These are phyloP conservation scores for Craterostigma plantagineum DNA, from an alignment of 257 asterid species.

Conservation along the genomic window DNA sequence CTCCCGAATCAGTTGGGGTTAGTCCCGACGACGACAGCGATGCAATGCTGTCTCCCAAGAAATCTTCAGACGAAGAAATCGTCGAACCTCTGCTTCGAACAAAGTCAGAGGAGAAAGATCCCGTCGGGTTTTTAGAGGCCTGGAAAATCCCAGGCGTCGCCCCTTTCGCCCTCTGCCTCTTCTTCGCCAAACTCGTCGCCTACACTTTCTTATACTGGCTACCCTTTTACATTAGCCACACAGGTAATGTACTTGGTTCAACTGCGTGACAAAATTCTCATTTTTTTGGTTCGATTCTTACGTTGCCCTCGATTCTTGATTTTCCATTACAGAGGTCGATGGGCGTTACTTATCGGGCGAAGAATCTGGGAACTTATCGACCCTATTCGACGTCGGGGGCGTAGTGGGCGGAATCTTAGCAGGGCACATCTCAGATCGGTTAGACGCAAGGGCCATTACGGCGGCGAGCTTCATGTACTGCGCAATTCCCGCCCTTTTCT, in stretches of 20 bases:
- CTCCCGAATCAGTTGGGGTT: conserved; percentile 51
- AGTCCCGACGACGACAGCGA: conserved; percentile 29
- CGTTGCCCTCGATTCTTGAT: conserved; percentile 8
- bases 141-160: conserved; percentile 96
- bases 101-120: conserved; percentile 18
- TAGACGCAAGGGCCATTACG: conserved; percentile 82
- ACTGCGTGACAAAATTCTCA: too few species aligned
- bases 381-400: conserved; percentile 88
- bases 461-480: conserved; percentile 99
- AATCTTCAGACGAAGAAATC: conserved; percentile 38
- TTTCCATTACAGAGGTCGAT: conserved; percentile 45
- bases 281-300: neutral
- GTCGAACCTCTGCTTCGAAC: conserved; percentile 34
- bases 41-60: conserved; percentile 15
- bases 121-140: conserved; percentile 77
- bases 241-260: conserved; percentile 32
- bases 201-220: conserved; percentile 90
- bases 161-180: conserved; percentile 78
- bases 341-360: conserved; percentile 68
- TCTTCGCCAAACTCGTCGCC: conserved; percentile 86
- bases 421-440: conserved; percentile 69
- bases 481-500: conserved; percentile 78
- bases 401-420: conserved; percentile 88
- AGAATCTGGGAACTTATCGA: conserved; percentile 74
- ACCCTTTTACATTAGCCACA: conserved; percentile 90